phyloP scores from a whole-genome alignment of 2,329 filamentous ascomycete species.

The Aspergillus bombycis region DNA sequence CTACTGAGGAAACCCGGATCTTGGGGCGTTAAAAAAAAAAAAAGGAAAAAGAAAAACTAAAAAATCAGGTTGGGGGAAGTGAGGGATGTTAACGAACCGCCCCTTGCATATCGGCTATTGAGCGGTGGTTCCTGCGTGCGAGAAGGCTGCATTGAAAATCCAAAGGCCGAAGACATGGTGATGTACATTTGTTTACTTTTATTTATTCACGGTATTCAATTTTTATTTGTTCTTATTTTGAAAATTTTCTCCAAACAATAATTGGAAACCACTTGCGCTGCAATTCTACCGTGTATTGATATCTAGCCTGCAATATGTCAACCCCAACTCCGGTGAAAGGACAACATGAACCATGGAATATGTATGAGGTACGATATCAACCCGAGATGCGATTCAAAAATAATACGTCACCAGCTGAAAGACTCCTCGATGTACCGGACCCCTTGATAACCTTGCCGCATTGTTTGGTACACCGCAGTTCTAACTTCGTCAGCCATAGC shows the following conservation, averaged over 20 bases:
- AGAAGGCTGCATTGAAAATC: too few relatives aligned
- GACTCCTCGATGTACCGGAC: conserved; percentile 54
- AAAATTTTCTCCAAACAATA: background rate
- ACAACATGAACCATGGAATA: background rate
- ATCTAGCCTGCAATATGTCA: background rate
- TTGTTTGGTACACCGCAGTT: conserved; percentile 41
- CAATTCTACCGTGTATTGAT: background rate
- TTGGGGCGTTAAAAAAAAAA: too few relatives aligned
- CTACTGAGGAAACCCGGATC: too few relatives aligned
- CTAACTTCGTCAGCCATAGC: conserved; percentile 51
- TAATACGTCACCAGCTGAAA: conserved; percentile 39
- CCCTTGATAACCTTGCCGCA: conserved; percentile 34
- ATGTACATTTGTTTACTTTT: background rate
- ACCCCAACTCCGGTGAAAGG: background rate
- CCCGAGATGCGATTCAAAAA: background rate
- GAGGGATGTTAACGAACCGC: too few relatives aligned
- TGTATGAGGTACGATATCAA: background rate
- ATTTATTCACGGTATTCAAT: background rate
- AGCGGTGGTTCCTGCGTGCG: background rate
- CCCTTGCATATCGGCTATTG: too few relatives aligned
- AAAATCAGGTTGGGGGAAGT: too few relatives aligned
- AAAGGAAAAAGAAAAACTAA: too few relatives aligned
- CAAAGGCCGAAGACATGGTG: background rate
- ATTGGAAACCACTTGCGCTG: background rate
- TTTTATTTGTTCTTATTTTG: background rate